Conservation (phyloP, 2,329 filamentous ascomycete genomes). For the Sarocladium brachiariae region DNA sequence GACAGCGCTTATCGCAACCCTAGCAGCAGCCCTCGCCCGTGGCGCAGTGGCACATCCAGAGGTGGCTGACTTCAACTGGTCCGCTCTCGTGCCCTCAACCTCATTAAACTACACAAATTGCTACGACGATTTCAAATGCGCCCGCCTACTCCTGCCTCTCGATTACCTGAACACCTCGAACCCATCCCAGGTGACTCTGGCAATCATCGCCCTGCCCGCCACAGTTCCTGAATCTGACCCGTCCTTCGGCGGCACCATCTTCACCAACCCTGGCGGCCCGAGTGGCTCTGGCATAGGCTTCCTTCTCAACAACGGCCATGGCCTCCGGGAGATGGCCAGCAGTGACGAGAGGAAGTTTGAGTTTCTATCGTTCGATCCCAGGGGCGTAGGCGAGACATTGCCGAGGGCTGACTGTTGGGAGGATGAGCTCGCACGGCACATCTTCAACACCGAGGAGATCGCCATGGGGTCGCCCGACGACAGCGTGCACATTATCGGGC, state of each 20-base stretch:
- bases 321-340: conserved; percentile 23
- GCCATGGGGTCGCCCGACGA: background rate
- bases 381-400: conserved; percentile 31
- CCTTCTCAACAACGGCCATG: conserved; percentile 18
- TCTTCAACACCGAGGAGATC: conserved; percentile 20
- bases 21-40: background rate
- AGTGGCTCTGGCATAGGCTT: conserved; percentile 32
- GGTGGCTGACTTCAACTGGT: conserved; percentile 28
- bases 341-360: conserved; percentile 29
- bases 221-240: conserved; percentile 29
- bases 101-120: conserved; percentile 33
- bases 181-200: conserved; percentile 27
- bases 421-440: conserved; percentile 22
- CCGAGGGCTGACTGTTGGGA: conserved; percentile 33
- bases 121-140: conserved; percentile 32
- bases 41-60: background rate
- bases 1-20: no score
- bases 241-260: conserved; percentile 33
- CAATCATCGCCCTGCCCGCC: conserved; percentile 34
- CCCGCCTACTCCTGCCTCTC: conserved; percentile 35
- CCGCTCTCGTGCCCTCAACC: conserved; percentile 24
- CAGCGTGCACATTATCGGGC: background rate
- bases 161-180: conserved; percentile 30
- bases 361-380: conserved; percentile 37
- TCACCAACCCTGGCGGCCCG: conserved; percentile 39